Percentiles rank a stretch among this genome's conserved stretches.
Conservation (phyloP, 768 basidiomycete genomes). For the Suillus alpinus region DNA sequence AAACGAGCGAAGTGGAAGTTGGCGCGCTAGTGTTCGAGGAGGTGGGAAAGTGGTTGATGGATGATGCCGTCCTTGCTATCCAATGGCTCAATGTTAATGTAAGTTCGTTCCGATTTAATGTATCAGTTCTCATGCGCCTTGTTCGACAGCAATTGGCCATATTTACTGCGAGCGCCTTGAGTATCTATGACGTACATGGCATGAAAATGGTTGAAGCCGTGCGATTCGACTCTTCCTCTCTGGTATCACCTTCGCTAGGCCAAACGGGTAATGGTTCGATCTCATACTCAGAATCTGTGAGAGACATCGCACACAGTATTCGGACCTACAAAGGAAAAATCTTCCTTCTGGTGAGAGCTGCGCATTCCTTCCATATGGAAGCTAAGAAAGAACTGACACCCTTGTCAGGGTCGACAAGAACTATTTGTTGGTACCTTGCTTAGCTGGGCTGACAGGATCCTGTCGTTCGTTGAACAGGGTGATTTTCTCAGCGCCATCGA, state of each 20-base stretch:
- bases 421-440: slow-evolving; percentile 81
- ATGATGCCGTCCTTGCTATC: slow-evolving; percentile 64
- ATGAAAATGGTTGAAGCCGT: slow-evolving; percentile 61
- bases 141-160: slow-evolving; percentile 62
- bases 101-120: slow-evolving; percentile 40
- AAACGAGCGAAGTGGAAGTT: slow-evolving; percentile 54
- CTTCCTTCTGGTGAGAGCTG: slow-evolving; percentile 73
- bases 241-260: slow-evolving; percentile 53
- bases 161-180: slow-evolving; percentile 54
- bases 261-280: slow-evolving; percentile 45
- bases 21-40: slow-evolving; percentile 66
- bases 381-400: background rate
- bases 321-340: slow-evolving; percentile 86
- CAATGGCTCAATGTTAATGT: slow-evolving; percentile 91
- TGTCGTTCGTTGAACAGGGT: slow-evolving; percentile 78
- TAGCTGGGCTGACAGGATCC: slow-evolving; percentile 93
- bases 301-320: slow-evolving; percentile 66
- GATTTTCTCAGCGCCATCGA: slow-evolving; percentile 92
- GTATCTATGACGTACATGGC: slow-evolving; percentile 65
- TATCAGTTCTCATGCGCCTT: slow-evolving; percentile 1
- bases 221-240: slow-evolving; percentile 50
- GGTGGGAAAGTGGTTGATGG: slow-evolving; percentile 55
- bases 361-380: background rate
- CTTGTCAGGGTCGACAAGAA: slow-evolving; percentile 57
- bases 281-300: slow-evolving; percentile 47